A percentile compares a stretch with the other conserved stretches of the same genome.
These are phyloP conservation scores for Rhododendron ferrugineum DNA, from an alignment of 148 eudicot genomes.

Conservation along the genomic window DNA sequence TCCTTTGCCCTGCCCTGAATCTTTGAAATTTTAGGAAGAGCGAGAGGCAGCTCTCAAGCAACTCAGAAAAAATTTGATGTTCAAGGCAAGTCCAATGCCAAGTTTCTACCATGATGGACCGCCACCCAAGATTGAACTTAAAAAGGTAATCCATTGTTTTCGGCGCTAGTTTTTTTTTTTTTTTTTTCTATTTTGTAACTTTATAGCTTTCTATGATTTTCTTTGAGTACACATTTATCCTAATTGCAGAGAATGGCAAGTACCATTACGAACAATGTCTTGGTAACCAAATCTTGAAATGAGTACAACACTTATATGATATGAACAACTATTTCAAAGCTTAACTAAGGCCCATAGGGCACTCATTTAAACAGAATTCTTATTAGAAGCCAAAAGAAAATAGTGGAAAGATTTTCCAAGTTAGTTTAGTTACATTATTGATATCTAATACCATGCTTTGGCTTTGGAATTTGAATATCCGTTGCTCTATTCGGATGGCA, in stretches of 20 bases:
- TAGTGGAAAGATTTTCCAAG: background rate
- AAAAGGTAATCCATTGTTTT: slow-evolving; percentile 47
- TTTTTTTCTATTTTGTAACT: background rate
- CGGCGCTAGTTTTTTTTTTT: background rate
- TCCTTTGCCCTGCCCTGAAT: slow-evolving; percentile 11
- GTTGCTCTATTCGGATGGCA: slow-evolving; percentile 16
- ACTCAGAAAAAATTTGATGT: slow-evolving; percentile 54
- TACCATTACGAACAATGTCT: background rate
- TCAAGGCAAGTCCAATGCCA: slow-evolving; percentile 84
- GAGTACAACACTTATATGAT: background rate
- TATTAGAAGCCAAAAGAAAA: background rate
- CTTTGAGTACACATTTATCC: background rate
- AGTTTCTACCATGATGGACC: slow-evolving; percentile 86
- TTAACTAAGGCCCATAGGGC: background rate
- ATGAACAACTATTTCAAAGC: background rate
- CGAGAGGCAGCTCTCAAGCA: slow-evolving; percentile 65
- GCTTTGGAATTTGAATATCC: background rate
- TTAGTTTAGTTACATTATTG: background rate
- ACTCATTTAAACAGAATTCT: background rate
- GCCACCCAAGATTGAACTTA: slow-evolving; percentile 70
- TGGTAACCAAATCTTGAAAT: background rate
- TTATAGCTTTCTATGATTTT: background rate
- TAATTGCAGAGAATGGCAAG: background rate
- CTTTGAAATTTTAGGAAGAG: slow-evolving; percentile 53
- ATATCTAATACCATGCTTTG: background rate